phyloP scores from a whole-genome alignment of 768 basidiomycete genomes.

The Termitomyces bulborhizus region DNA sequence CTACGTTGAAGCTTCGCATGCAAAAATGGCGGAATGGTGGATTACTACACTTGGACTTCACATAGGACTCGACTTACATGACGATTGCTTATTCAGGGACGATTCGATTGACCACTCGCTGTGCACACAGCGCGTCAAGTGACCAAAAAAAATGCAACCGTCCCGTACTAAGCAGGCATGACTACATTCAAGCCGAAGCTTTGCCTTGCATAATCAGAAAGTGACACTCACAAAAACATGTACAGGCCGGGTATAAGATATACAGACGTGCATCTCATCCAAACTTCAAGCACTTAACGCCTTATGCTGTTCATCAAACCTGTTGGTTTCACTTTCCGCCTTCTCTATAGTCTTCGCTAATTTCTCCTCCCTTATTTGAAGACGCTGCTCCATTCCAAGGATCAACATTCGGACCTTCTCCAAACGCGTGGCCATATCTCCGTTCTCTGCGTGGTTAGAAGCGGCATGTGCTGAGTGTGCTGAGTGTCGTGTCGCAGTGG shows the following conservation, averaged over 20 bases:
- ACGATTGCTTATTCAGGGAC: not conserved
- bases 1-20: not conserved
- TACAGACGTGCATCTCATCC: not conserved
- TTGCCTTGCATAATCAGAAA: not conserved
- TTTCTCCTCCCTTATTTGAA: conserved; percentile 18
- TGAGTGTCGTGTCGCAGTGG: conserved; percentile 26
- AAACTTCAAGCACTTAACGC: not conserved
- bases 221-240: not conserved
- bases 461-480: conserved; percentile 14
- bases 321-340: conserved; percentile 14
- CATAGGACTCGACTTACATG: not conserved
- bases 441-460: conserved; percentile 3
- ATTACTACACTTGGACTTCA: not conserved
- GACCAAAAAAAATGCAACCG: not conserved
- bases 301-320: conserved; percentile 12
- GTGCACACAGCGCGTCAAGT: not conserved
- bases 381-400: conserved; percentile 18
- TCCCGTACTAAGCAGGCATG: not conserved
- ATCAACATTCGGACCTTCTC: conserved; percentile 17
- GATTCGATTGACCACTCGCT: too few species aligned
- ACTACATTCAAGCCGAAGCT: not conserved
- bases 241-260: not conserved
- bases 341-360: conserved; percentile 14
- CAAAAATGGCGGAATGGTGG: not conserved
- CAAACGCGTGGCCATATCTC: conserved; percentile 8